A percentile compares a stretch with the other conserved stretches of the same genome.
Evolutionary conservation across 179 eudicot genomes (phyloP).

Genomic region (Silene vulgaris): DNA sequence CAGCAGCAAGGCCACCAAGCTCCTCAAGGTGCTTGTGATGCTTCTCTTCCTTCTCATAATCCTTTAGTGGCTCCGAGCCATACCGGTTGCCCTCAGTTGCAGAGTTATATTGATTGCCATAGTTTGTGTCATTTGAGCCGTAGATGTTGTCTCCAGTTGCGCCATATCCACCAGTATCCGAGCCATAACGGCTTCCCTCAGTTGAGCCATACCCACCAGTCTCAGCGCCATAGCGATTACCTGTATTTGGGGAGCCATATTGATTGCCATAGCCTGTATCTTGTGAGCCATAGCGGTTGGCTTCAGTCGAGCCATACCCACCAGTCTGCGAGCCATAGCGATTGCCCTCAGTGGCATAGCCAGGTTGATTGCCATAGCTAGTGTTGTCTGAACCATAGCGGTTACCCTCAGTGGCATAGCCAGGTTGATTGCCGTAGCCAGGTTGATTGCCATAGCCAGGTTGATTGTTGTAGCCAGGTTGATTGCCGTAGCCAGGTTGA

Average conservation of each 20-base stretch:
- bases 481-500: neutral
- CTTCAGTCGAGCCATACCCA: conserved; percentile 17
- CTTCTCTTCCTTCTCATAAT: conserved; percentile 42
- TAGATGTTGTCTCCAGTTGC: no score
- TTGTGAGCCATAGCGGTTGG: conserved; percentile 12
- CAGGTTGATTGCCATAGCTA: conserved; percentile 14
- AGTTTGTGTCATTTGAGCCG: no score
- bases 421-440: neutral
- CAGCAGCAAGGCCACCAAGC: conserved; percentile 31
- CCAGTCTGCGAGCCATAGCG: conserved; percentile 6
- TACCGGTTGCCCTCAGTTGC: conserved; percentile 14
- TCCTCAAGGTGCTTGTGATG: conserved; percentile 35
- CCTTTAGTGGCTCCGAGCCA: conserved; percentile 15
- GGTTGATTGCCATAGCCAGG: neutral
- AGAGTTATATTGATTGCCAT: conserved; percentile 12
- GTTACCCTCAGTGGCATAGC: neutral
- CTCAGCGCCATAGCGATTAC: conserved; percentile 17
- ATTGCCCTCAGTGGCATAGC: neutral
- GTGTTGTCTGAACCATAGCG: conserved; percentile 3
- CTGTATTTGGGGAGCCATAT: conserved; percentile 14
- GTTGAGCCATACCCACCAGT: conserved; percentile 17
- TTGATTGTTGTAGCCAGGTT: neutral
- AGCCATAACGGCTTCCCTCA: conserved; percentile 14
- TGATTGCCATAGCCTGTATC: conserved; percentile 12
- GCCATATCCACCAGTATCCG: neutral